Evolutionary conservation across 1,284 basidiomycete species (phyloP), one percentile per base, ranked within the genome.

Genomic region (Austroboletus novae-zelandiae): DNA sequence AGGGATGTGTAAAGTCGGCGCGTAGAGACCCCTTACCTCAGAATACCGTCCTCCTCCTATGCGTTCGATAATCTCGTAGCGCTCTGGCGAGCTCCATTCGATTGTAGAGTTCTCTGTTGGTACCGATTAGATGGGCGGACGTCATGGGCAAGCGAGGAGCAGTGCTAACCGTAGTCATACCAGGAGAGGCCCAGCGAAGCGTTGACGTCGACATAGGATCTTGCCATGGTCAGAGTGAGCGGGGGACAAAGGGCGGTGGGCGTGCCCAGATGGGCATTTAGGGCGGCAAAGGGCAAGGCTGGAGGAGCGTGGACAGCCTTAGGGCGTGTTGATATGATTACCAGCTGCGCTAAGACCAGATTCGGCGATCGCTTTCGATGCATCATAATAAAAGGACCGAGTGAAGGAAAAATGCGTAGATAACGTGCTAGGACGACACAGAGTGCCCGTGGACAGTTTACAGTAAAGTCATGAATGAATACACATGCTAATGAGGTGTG

Each of bases 41-140:
- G 84, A 86, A 68, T 89, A 89, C 67, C 90, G 89, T 51, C 89
- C 90, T 40, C 89, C 76, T 32, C 90, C 90, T 29, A 91, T 79
- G 64, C 89, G 87, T 55, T 84, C 75, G 34, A 90, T 77, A 55
- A 92, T 84, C 69, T 92, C 89, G 69, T 91, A 92, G 57, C 88
- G 83, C 60, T 90, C 87, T 61, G 90, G 86, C 35, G 75, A 66
- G 51, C 83, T 84, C 86, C 86, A 89, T 54, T 87, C 82, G 39
- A 91, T 84, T 56, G 77, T 75, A 57, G 86, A 76, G 62, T 81
- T 84, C 64, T 91, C 87, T 89, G 62, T 51, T 25, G 40, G 50
- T 15, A 40, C 41, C 34, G 25, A 31, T 59, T 45, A 55, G 43
- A 43, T 37, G 7, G 29, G 25, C 9, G 29, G 40, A 41, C 14